Conservation (phyloP, 495 filamentous ascomycete genomes). For the Aspergillus sclerotiicarbonarius region DNA sequence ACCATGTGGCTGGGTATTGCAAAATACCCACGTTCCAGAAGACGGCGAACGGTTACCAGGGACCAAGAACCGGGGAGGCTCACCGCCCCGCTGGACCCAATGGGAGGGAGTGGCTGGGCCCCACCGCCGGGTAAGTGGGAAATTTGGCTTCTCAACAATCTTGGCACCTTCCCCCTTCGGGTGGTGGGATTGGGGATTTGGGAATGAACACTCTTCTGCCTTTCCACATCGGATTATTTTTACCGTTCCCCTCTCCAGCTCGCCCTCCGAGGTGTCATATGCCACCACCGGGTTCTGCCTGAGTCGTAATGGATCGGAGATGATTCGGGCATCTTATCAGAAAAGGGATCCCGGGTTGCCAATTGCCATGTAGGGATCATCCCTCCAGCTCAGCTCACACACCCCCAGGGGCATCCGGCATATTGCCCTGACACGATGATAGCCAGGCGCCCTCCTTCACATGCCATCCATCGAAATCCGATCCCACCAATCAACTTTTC, state of each 20-base stretch:
- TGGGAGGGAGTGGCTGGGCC: not conserved
- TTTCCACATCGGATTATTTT: not conserved
- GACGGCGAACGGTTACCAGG: slow-evolving; percentile 1
- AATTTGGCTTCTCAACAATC: slow-evolving; percentile 21
- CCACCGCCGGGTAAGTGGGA: not conserved
- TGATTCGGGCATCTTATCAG: not conserved
- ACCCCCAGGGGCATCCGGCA: too few relatives aligned
- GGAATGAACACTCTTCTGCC: too few relatives aligned
- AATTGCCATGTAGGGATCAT: not conserved
- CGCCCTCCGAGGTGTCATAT: slow-evolving; percentile 9
- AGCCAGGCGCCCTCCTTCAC: too few relatives aligned
- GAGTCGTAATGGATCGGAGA: not conserved
- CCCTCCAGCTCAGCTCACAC: too few relatives aligned
- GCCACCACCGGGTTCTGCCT: not conserved
- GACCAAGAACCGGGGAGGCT: slow-evolving; percentile 13
- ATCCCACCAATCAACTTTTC: too few relatives aligned
- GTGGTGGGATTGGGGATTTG: too few relatives aligned
- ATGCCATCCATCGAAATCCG: too few relatives aligned
- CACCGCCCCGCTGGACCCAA: slow-evolving; percentile 14
- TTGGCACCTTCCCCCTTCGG: slow-evolving; percentile 5
- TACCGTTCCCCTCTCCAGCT: not conserved
- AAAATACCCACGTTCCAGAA: not conserved
- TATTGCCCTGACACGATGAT: too few relatives aligned
- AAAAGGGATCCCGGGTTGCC: not conserved
- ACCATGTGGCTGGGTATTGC: slow-evolving; percentile 2